Evolutionary conservation across 352 stramenopile species (phyloP).

Genomic region (Lagenidium giganteum): DNA sequence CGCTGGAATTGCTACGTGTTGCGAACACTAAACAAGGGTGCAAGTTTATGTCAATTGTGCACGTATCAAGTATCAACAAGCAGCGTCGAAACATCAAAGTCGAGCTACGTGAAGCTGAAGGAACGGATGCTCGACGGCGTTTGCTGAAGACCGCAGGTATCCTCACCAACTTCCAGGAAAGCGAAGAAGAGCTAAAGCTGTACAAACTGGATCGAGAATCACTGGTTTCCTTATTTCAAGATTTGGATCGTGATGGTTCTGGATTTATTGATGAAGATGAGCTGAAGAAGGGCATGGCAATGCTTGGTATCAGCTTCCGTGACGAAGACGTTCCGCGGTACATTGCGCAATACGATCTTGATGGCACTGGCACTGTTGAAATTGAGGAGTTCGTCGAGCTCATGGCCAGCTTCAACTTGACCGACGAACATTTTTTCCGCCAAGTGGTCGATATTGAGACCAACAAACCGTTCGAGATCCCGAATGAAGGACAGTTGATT

Average conservation of each 20-base stretch:
- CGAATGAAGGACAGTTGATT: slow-evolving; percentile 30
- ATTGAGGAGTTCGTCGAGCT: slow-evolving; percentile 63
- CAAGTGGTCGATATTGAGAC: slow-evolving; percentile 45
- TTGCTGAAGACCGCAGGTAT: slow-evolving; percentile 50
- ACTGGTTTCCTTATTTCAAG: slow-evolving; percentile 36
- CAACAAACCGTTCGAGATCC: slow-evolving; percentile 37
- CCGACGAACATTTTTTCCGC: slow-evolving; percentile 29
- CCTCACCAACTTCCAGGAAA: slow-evolving; percentile 20
- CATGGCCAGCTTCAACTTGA: slow-evolving; percentile 42
- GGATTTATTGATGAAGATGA: slow-evolving; percentile 44
- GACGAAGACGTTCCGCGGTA: slow-evolving; percentile 43
- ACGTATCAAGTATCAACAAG: slow-evolving; percentile 27
- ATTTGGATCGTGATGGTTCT: slow-evolving; percentile 48
- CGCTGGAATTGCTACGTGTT: slow-evolving; percentile 44
- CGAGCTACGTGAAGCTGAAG: slow-evolving; percentile 40
- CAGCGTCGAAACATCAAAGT: slow-evolving; percentile 33
- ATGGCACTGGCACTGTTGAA: slow-evolving; percentile 47
- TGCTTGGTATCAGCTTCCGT: slow-evolving; percentile 29
- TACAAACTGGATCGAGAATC: slow-evolving; percentile 29
- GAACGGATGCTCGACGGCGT: slow-evolving; percentile 20
- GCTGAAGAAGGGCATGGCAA: slow-evolving; percentile 30
- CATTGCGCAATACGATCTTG: slow-evolving; percentile 50
- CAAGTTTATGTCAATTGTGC: slow-evolving; percentile 56
- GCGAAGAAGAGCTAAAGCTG: slow-evolving; percentile 11
- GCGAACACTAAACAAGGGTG: slow-evolving; percentile 55